phyloP scores from a whole-genome alignment of 2,329 filamentous ascomycete genomes.

The Aschersonia sp. region DNA sequence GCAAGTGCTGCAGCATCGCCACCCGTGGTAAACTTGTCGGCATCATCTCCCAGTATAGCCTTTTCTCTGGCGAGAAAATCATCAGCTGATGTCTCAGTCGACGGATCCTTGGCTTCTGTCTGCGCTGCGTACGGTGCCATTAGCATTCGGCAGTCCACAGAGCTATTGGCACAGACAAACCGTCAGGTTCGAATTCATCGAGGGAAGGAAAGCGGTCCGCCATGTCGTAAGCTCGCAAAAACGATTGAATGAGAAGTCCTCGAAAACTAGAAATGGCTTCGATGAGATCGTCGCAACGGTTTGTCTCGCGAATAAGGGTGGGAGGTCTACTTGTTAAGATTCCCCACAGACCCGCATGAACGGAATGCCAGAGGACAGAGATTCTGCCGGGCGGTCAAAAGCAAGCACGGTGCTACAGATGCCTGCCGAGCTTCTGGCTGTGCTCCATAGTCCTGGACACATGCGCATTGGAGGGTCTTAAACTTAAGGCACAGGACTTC shows the following conservation, averaged over 20 bases:
- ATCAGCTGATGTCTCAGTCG: slow-evolving; percentile 46
- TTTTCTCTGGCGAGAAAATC: slow-evolving; percentile 90
- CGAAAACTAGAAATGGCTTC: no score
- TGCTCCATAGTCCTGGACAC: not conserved
- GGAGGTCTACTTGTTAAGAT: no score
- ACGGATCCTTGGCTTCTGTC: slow-evolving; percentile 45
- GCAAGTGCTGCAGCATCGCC: slow-evolving; percentile 53
- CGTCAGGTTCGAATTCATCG: slow-evolving; percentile 59
- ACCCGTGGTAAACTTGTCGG: slow-evolving; percentile 70
- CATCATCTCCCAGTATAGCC: slow-evolving; percentile 81
- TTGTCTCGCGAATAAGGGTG: no score
- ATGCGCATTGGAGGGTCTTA: slow-evolving; percentile 3
- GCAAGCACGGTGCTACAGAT: no score
- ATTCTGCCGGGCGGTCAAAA: slow-evolving; percentile 23
- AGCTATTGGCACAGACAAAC: slow-evolving; percentile 20
- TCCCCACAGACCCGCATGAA: no score
- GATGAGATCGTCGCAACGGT: no score
- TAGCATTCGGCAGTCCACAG: slow-evolving; percentile 6
- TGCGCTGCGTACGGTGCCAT: slow-evolving; percentile 35
- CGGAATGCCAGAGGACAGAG: not conserved
- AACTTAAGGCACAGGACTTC: no score
- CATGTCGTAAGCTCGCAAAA: slow-evolving; percentile 29
- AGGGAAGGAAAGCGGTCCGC: slow-evolving; percentile 67
- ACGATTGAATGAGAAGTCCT: no score
- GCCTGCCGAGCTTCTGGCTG: not conserved